Percentiles rank a stretch among this genome's conserved stretches.
Evolutionary conservation across 257 asterid species (phyloP).

Genomic region (Fraxinus quadrangulata): DNA sequence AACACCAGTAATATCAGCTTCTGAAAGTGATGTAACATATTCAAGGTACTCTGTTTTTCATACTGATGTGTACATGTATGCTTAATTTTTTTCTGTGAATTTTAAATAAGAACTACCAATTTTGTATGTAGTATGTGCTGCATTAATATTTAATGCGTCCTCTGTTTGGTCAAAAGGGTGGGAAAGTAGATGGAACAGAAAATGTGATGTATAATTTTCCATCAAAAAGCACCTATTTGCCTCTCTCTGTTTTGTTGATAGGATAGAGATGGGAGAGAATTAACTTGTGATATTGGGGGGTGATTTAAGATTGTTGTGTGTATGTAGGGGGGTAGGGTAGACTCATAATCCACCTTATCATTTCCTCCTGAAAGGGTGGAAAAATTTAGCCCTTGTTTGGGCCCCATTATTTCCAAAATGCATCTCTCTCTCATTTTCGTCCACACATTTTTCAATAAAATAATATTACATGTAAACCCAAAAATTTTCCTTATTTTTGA

Average conservation of each 20-base stretch:
- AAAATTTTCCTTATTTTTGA: too few relatives aligned
- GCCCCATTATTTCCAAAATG: too few relatives aligned
- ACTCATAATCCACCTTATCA: background rate
- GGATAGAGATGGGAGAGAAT: background rate
- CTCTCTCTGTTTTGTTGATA: background rate
- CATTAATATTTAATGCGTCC: background rate
- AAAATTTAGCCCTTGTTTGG: too few relatives aligned
- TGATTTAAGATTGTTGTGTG: background rate
- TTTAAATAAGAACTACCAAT: slow-evolving; percentile 18
- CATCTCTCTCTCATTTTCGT: too few relatives aligned
- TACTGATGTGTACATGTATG: background rate
- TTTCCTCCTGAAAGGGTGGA: background rate
- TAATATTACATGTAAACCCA: too few relatives aligned
- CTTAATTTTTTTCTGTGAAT: slow-evolving; percentile 9
- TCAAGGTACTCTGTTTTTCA: slow-evolving; percentile 59
- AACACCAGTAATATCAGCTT: slow-evolving; percentile 62
- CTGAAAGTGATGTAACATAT: slow-evolving; percentile 56
- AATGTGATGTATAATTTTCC: background rate
- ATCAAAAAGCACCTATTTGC: background rate
- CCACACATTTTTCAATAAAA: too few relatives aligned
- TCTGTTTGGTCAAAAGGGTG: slow-evolving; percentile 12
- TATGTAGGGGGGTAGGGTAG: background rate
- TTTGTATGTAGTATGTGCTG: slow-evolving; percentile 7
- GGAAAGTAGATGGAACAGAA: background rate
- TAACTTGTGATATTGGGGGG: background rate